Evolutionary conservation across 305 asterid genomes (phyloP), one percentile per base, ranked within the genome.

Genomic region (Fraxinus dipetala): DNA sequence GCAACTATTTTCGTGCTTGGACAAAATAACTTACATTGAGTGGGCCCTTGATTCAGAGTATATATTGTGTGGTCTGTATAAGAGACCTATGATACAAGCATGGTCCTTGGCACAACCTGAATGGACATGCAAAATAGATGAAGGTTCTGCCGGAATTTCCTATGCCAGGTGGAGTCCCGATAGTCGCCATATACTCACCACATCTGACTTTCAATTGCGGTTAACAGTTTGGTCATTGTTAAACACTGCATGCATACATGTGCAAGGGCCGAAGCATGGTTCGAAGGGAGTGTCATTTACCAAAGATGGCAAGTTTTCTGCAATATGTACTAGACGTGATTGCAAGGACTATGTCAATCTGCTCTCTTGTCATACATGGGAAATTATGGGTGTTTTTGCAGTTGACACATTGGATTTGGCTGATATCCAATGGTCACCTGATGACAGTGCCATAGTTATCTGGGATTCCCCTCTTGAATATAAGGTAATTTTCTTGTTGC

Each of bases 131-230:
- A 96, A 96, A 85, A 94, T 94, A 86, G 98, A 96, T 69, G 99
- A 96, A 89, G 99, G 98, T 3, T 90, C 94, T 36, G 99, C 99
- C 13, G 99, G 99, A 54, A 93, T 94, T 85, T 86, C 97, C 59
- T 94, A 93, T 82, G 99, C 98, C 2, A 92, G 98, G 93, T 96
- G 99, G 99, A 94, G 99, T 85, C 99, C 99, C 7, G 99, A 96
- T 80, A 96, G 99, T 85, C 95, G 99, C 72, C 99, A 96, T 91
- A 96, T 96, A 89, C 96, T 96, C 38, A 96, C 99, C 54, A 96
- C 99, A 22, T 94, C 99, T 11, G 99, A 96, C 63, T 96, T 96
- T 87, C 98, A 96, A 75, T 87, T 96, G 45, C 90, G 99, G 77
- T 79, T 94, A 87, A 94, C 98, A 18, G 99, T 94, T 31, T 96